Conservation (phyloP, 2,329 filamentous ascomycete genomes). For the Aspergillus melleus region DNA sequence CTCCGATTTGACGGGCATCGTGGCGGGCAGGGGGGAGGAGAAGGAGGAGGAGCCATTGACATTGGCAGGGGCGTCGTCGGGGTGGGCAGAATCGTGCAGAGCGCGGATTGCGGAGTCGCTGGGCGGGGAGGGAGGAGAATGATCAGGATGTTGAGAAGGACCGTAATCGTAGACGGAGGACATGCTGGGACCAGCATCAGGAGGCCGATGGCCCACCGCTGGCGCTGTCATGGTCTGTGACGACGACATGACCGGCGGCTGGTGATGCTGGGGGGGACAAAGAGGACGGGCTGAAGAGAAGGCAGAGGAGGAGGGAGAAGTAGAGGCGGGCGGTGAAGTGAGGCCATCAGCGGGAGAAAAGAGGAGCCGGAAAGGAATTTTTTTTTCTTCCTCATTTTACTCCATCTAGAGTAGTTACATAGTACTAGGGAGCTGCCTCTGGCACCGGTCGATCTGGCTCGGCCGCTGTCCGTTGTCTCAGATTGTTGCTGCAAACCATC, state of each 20-base stretch:
- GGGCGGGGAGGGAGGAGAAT: constrained; percentile 28
- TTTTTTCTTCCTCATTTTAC: constrained; percentile 1
- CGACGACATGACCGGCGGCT: constrained; percentile 45
- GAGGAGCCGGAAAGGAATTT: constrained; percentile 11
- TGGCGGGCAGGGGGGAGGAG: constrained; percentile 14
- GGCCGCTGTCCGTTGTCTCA: no score
- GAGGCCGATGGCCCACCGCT: constrained; percentile 47
- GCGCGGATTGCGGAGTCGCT: constrained; percentile 41
- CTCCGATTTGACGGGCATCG: constrained; percentile 34
- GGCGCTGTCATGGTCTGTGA: constrained; percentile 50
- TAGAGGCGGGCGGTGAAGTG: constrained; percentile 18
- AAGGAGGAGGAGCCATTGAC: constrained; percentile 27
- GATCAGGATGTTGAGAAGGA: constrained; percentile 25
- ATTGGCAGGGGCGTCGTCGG: constrained; percentile 25
- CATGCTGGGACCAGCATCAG: constrained; percentile 43
- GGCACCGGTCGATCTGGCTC: not conserved
- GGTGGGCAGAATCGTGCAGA: constrained; percentile 38
- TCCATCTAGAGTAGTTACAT: no score
- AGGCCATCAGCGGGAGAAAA: constrained; percentile 21
- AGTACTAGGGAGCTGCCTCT: no score
- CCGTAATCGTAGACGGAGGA: constrained; percentile 43
- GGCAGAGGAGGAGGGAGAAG: constrained; percentile 4
- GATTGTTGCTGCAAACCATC: no score
- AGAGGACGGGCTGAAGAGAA: constrained; percentile 15
- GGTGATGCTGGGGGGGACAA: constrained; percentile 17